Base-by-base conservation (phyloP, 2,329 filamentous ascomycete species). In the Sclerotinia borealis region DNA sequence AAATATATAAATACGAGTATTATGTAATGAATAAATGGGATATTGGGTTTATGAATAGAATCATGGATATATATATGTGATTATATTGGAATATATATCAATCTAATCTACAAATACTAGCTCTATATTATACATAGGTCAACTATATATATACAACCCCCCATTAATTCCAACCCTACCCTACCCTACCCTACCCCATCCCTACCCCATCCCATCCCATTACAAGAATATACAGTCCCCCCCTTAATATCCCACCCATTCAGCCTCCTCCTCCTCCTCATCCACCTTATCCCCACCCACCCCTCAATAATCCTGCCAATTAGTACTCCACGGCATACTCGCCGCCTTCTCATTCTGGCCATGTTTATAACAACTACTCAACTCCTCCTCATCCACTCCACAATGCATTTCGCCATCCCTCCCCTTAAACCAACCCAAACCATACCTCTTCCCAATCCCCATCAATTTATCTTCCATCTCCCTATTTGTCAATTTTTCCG, bases 381-480 rank as follows among this genome's bases (percentile, higher is more conserved):
- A 77, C 73, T 89, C 86, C 77, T 93, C 90, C 76, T 91, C 82
- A 72, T 93, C 90, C 63, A 93, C 84, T 15, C 90, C 90, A 72
- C 89, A 88, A 78, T 93, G 90, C 66, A 84, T 83, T 74, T 88
- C 81, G 4, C 87, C 86, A 74, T 93, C 90, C 22, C 89, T 78
- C 0, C 90, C 90, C 47, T 78, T 77, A 71, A 92, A 92, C 89
- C 89, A 92, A 1, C 90, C 90, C 39, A 93, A 75, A 1, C 88
- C 89, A 74, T 93, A 93, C 47, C 80, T 86, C 77, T 88, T 88
- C 43, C 83, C 81, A n/a, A 83, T 76, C 11, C 74, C 76, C 65
- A 84, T 83, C 41, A 93, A 78, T 72, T 81, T 80, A 63, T 75
- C 75, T 67, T 82, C 84, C 85, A 91, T 90, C 72, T 85, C 76